These are phyloP conservation scores for Cryptococcus neoformans DNA, from an alignment of 1,284 basidiomycete species.

Conservation along the genomic window DNA sequence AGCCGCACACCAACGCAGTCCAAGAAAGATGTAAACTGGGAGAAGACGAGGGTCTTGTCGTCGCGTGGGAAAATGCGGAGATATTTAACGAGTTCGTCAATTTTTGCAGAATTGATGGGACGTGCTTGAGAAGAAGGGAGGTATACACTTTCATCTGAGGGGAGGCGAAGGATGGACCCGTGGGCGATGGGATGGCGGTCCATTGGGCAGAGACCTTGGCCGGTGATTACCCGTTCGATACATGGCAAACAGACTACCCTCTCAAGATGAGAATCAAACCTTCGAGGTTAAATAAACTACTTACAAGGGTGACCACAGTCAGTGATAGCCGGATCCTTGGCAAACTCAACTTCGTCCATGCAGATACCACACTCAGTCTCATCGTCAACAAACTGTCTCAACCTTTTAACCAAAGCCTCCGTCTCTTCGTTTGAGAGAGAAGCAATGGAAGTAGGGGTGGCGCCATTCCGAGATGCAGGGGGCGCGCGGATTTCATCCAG, in stretches of 20 bases:
- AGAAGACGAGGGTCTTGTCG: slow-evolving; percentile 79
- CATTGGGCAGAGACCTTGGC: slow-evolving; percentile 75
- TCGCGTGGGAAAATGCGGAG: slow-evolving; percentile 63
- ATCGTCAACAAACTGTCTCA: slow-evolving; percentile 70
- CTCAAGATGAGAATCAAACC: not conserved
- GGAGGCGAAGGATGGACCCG: slow-evolving; percentile 64
- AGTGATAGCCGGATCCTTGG: slow-evolving; percentile 71
- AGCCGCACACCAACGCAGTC: slow-evolving; percentile 71
- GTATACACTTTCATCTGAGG: slow-evolving; percentile 52
- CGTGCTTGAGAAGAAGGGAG: slow-evolving; percentile 11
- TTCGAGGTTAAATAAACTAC: not conserved
- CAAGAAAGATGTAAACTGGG: slow-evolving; percentile 78
- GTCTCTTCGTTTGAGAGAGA: slow-evolving; percentile 33
- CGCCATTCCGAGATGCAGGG: slow-evolving; percentile 47
- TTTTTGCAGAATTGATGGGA: slow-evolving; percentile 67
- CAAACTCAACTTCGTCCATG: slow-evolving; percentile 26
- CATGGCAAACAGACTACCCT: slow-evolving; percentile 57
- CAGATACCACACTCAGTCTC: slow-evolving; percentile 66
- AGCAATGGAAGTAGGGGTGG: slow-evolving; percentile 37
- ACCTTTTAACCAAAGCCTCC: slow-evolving; percentile 58
- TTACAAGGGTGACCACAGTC: slow-evolving; percentile 66
- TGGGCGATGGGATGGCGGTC: slow-evolving; percentile 66
- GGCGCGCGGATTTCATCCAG: slow-evolving; percentile 59
- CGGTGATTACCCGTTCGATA: slow-evolving; percentile 60
- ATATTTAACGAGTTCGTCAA: slow-evolving; percentile 70